Percentiles rank a stretch among this genome's conserved stretches.
Conservation (phyloP, 495 filamentous ascomycete genomes). For the Thozetella sp. region DNA sequence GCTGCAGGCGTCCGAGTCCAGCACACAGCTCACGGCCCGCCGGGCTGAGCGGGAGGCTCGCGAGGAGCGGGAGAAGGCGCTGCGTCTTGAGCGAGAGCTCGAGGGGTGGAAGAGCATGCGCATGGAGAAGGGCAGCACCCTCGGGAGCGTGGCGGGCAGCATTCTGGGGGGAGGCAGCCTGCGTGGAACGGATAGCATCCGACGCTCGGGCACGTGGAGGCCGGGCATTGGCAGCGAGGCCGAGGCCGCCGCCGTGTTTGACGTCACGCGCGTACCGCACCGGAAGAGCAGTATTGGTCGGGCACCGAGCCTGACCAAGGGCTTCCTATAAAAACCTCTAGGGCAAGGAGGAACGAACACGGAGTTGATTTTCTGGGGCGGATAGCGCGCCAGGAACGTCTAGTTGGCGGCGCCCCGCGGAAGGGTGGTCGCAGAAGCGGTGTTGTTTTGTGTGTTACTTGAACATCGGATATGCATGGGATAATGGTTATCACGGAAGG, state of each 20-base stretch:
- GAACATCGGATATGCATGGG: too few species aligned
- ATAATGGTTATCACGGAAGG: too few species aligned
- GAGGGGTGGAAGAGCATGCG: slow-evolving; percentile 81
- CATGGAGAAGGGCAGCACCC: slow-evolving; percentile 54
- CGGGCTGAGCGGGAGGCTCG: slow-evolving; percentile 87
- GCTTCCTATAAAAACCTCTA: slow-evolving; percentile 38
- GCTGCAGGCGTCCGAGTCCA: slow-evolving; percentile 81
- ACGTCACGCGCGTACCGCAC: slow-evolving; percentile 34
- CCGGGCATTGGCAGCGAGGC: slow-evolving; percentile 20
- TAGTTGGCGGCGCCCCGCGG: too few species aligned
- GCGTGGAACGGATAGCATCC: slow-evolving; percentile 32
- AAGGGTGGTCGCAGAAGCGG: too few species aligned
- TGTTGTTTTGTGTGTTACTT: too few species aligned
- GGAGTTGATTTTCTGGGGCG: not conserved
- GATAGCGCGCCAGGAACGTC: not conserved
- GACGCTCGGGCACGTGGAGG: slow-evolving; percentile 33
- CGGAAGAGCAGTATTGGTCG: slow-evolving; percentile 57
- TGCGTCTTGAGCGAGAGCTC: slow-evolving; percentile 85
- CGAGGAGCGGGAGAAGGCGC: slow-evolving; percentile 82
- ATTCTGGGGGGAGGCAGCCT: slow-evolving; percentile 29
- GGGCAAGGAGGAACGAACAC: not conserved
- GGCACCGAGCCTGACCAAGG: slow-evolving; percentile 54
- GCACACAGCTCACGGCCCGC: slow-evolving; percentile 75
- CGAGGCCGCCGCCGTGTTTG: slow-evolving; percentile 33
- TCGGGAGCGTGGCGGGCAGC: slow-evolving; percentile 22